A percentile compares a stretch with the other conserved stretches of the same genome.
Evolutionary conservation across 495 filamentous ascomycete genomes (phyloP).

Genomic region (Cenococcum geophilum): DNA sequence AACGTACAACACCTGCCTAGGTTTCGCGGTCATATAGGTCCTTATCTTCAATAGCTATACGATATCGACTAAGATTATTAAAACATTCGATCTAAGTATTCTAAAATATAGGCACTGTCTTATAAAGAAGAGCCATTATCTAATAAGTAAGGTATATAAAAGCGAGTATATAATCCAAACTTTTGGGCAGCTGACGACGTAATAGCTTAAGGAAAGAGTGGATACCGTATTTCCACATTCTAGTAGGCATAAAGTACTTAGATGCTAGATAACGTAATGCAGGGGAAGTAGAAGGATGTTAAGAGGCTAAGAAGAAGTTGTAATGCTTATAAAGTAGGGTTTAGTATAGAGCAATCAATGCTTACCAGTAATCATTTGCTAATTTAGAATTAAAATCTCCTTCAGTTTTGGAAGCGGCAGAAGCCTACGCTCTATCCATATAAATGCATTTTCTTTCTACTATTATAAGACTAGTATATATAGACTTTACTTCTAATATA

Average conservation of each 20-base stretch:
- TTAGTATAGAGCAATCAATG: conserved; percentile 62
- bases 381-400: conserved; percentile 39
- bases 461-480: conserved; percentile 71
- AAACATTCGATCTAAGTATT: conserved; percentile 91
- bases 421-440: too few relatives aligned
- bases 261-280: too few relatives aligned
- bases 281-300: too few relatives aligned
- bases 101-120: conserved; percentile 67
- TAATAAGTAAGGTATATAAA: too few relatives aligned
- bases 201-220: too few relatives aligned
- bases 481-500: conserved; percentile 48
- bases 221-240: too few relatives aligned
- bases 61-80: conserved; percentile 65
- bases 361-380: conserved; percentile 62
- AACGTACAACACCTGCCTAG: too few relatives aligned
- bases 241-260: too few relatives aligned
- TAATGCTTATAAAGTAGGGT: too few relatives aligned
- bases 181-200: too few relatives aligned
- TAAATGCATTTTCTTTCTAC: conserved; percentile 76
- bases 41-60: conserved; percentile 74
- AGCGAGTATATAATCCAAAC: too few relatives aligned
- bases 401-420: conserved; percentile 15
- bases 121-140: conserved; percentile 73
- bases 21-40: conserved; percentile 64
- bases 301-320: too few relatives aligned